Evolutionary conservation across 495 filamentous ascomycete genomes (phyloP).

Genomic region (Podospora sp.): DNA sequence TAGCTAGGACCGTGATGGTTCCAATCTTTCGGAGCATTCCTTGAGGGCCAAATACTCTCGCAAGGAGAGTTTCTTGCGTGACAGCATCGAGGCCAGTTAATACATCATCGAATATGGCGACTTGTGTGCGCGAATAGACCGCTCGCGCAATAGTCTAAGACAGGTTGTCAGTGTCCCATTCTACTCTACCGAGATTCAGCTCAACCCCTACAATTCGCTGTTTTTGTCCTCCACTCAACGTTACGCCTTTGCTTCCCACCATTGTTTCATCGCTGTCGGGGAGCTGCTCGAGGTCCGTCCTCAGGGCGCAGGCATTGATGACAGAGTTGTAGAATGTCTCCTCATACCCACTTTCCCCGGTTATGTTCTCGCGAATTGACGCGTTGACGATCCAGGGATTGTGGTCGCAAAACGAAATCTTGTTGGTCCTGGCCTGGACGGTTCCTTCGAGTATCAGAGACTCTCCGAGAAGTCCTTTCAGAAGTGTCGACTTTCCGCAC

Average conservation of each 20-base stretch:
- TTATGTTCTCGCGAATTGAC: constrained; percentile 55
- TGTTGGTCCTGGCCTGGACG: constrained; percentile 26
- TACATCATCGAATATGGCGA: constrained; percentile 32
- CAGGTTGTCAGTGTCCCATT: background rate
- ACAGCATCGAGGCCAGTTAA: constrained; percentile 59
- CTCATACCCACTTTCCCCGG: constrained; percentile 49
- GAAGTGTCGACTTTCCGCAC: constrained; percentile 54
- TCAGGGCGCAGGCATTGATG: constrained; percentile 62
- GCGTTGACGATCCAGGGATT: constrained; percentile 56
- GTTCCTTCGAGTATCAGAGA: constrained; percentile 38
- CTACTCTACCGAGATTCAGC: background rate
- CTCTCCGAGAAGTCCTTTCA: constrained; percentile 56
- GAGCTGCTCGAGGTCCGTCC: constrained; percentile 61
- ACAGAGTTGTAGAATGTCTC: constrained; percentile 51
- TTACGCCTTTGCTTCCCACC: constrained; percentile 65
- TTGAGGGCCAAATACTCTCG: constrained; percentile 22
- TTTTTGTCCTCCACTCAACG: constrained; percentile 66
- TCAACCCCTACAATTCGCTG: constrained; percentile 51
- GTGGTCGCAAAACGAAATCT: constrained; percentile 49
- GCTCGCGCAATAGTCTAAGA: constrained; percentile 29
- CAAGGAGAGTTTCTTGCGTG: constrained; percentile 56
- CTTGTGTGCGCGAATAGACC: constrained; percentile 26
- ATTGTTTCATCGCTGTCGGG: constrained; percentile 63
- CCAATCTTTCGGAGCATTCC: constrained; percentile 13
- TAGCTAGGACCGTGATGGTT: constrained; percentile 8